Evolutionary conservation across 768 basidiomycete genomes (phyloP), one percentile per base, ranked within the genome.

Genomic region (Phanerochaete sordida): DNA sequence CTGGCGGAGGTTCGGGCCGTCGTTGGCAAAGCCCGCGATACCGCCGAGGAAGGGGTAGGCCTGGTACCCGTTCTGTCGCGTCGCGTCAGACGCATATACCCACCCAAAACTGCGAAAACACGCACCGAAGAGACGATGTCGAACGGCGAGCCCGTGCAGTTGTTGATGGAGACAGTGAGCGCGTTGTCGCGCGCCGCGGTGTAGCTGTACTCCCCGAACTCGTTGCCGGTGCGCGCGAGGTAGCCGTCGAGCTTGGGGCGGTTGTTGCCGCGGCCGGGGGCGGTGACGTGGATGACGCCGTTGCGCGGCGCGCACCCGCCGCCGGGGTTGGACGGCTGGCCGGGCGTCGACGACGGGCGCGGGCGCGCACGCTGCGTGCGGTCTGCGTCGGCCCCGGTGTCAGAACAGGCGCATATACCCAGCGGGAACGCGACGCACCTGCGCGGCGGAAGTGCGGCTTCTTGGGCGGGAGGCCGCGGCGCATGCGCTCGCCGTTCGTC

Each of bases 401-500:
- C 33, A 43, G 53, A 21, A 3, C 5, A 11, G 16, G 16, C 31
- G 9, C 2, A 19, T 28, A 8, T n/a, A 19, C n/a, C 30, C 16
- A 33, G 19, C 30, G 5, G 4, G 30, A 33, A 21, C 9, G 31
- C 26, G 39, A 35, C 64, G 26, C 44, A 64, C 56, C 50, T 35
- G 27, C 26, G 27, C 54, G 52, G 35, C 61, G 56, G 56, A 62
- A 46, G 3, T 58, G 58, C 3, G 65, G 67, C 52, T 61, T 60
- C 47, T 66, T 66, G 26, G 56, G 67, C 21, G 62, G 46, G 26
- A 66, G 63, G 1, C 67, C 64, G 27, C 62, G 61, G 28, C 63
- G 59, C 37, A 68, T 47, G 13, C 65, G 59, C 56, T 68, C 46
- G 11, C 54, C 67, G 60, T 68, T 68, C 30, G 67, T 63, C 39